Percentiles rank a stretch among this genome's conserved stretches.
phyloP scores from a whole-genome alignment of 2,329 filamentous ascomycete genomes.

The Ophiocordyceps camponoti-saundersi region DNA sequence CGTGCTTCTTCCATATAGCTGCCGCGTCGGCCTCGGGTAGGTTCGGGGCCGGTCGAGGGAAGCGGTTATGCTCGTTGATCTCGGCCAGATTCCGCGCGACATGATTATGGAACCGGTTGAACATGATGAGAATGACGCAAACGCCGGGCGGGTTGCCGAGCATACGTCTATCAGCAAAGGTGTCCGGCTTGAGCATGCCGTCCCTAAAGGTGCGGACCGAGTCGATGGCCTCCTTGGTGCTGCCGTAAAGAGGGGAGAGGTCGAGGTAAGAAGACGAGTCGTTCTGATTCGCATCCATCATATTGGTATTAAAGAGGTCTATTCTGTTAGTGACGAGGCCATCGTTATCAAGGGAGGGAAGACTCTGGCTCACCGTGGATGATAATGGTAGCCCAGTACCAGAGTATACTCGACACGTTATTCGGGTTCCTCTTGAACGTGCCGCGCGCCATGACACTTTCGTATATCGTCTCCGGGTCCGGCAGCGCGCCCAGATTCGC shows the following conservation, averaged over 20 bases:
- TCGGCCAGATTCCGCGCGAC: constrained; percentile 59
- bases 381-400: constrained; percentile 57
- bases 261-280: constrained; percentile 59
- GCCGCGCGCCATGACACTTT: constrained; percentile 37
- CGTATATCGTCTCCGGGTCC: constrained; percentile 46
- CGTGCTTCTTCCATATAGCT: constrained; percentile 47
- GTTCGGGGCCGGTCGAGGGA: constrained; percentile 42
- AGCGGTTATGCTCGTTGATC: constrained; percentile 76
- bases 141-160: constrained; percentile 57
- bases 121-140: constrained; percentile 57
- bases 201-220: constrained; percentile 51
- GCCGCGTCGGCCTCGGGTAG: constrained; percentile 30
- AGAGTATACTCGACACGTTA: constrained; percentile 54
- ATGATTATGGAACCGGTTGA: constrained; percentile 77
- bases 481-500: constrained; percentile 48
- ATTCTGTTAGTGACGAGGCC: neutral
- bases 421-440: constrained; percentile 46
- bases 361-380: constrained; percentile 48
- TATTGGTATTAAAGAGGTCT: constrained; percentile 57
- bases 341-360: neutral
- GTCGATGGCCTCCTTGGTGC: constrained; percentile 48
- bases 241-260: constrained; percentile 54
- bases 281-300: constrained; percentile 38
- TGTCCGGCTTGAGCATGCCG: constrained; percentile 56
- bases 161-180: constrained; percentile 54